These are phyloP conservation scores for Solanum arcanum DNA, from an alignment of 257 asterid species.

Conservation along the genomic window DNA sequence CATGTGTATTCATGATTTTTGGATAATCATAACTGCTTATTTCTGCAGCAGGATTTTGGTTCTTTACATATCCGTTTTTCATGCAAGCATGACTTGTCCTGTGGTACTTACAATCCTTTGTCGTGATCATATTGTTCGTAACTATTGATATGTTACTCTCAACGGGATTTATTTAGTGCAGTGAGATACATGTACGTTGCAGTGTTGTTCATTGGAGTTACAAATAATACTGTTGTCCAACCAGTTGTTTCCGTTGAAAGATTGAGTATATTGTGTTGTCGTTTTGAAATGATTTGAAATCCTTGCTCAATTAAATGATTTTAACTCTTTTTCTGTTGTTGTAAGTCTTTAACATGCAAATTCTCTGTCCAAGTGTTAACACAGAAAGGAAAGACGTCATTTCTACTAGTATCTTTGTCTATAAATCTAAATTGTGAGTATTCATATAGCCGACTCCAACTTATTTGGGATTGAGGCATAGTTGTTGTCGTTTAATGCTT, in stretches of 20 bases:
- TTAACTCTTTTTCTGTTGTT: too few species aligned
- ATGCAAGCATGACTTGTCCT: constrained; percentile 43
- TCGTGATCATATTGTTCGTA: neutral
- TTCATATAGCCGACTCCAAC: too few species aligned
- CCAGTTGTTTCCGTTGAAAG: constrained; percentile 74
- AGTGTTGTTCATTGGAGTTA: constrained; percentile 70
- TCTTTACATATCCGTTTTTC: constrained; percentile 42
- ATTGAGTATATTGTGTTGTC: neutral
- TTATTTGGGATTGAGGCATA: too few species aligned
- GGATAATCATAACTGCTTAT: constrained; percentile 21
- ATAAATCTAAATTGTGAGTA: too few species aligned
- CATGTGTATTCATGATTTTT: constrained; percentile 85
- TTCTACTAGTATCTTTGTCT: too few species aligned
- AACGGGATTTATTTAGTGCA: constrained; percentile 67
- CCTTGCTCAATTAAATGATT: too few species aligned
- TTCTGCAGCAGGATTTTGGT: constrained; percentile 33
- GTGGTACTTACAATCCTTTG: constrained; percentile 32
- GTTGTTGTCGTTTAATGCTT: too few species aligned
- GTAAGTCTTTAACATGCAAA: too few species aligned
- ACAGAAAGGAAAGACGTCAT: too few species aligned
- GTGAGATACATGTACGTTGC: constrained; percentile 88
- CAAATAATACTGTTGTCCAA: constrained; percentile 77
- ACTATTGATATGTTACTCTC: neutral
- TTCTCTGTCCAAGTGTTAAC: too few species aligned
- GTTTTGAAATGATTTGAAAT: too few species aligned